Conservation (phyloP, 495 filamentous ascomycete genomes). For the Melanomma pulvis-pyrius region DNA sequence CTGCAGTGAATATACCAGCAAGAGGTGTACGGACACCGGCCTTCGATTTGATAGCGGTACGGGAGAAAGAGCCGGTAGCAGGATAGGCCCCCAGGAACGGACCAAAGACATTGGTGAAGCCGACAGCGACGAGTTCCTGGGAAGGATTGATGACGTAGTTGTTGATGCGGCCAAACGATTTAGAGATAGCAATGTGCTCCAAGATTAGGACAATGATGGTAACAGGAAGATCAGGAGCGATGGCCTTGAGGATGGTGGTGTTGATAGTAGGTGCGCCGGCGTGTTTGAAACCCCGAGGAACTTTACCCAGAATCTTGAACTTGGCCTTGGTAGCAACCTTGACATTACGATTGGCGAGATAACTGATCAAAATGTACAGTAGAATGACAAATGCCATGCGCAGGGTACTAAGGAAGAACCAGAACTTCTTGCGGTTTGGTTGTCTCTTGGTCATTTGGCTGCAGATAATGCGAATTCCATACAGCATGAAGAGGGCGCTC, state of each 20-base stretch:
- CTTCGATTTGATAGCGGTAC: constrained; percentile 97
- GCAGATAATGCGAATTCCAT: constrained; percentile 72
- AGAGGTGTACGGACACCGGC: constrained; percentile 93
- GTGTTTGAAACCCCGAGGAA: constrained; percentile 77
- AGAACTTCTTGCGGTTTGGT: constrained; percentile 68
- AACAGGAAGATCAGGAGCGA: constrained; percentile 69
- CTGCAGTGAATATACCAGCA: constrained; percentile 85
- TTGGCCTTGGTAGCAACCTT: constrained; percentile 50
- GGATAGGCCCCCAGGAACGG: constrained; percentile 95
- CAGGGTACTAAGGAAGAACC: constrained; percentile 89
- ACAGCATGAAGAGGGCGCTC: constrained; percentile 78
- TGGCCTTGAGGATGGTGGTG: constrained; percentile 60
- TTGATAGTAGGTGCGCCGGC: constrained; percentile 73
- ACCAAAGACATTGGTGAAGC: constrained; percentile 85
- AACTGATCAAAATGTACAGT: constrained; percentile 92
- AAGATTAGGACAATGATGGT: constrained; percentile 91
- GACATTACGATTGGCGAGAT: constrained; percentile 68
- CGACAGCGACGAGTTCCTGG: constrained; percentile 94
- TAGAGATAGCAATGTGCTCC: constrained; percentile 83
- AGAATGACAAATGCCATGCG: constrained; percentile 91
- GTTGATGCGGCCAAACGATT: constrained; percentile 94
- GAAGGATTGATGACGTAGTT: constrained; percentile 97
- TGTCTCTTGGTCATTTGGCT: constrained; percentile 65
- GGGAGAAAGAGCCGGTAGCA: constrained; percentile 93
- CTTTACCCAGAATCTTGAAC: constrained; percentile 71